Evolutionary conservation across 2,329 filamentous ascomycete genomes (phyloP).

Genomic region (Fusarium sp.): DNA sequence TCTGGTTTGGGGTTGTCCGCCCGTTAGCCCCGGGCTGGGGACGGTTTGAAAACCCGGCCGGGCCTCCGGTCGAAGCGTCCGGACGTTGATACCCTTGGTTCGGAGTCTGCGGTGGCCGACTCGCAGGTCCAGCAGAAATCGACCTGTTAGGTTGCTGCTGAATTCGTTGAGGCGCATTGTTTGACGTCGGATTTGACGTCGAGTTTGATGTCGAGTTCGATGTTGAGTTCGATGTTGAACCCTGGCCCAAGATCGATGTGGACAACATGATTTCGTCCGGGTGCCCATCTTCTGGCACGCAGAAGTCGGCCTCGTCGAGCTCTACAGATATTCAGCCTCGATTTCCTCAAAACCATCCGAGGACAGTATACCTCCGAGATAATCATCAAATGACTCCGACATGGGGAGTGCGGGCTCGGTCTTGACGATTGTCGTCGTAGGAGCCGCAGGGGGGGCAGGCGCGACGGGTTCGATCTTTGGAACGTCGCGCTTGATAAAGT

Average conservation of each 20-base stretch:
- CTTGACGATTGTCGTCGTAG: conserved; percentile 40
- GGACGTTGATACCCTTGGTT: conserved; percentile 46
- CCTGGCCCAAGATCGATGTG: conserved; percentile 36
- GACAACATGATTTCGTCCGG: conserved; percentile 80
- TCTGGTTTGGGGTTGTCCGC: conserved; percentile 37
- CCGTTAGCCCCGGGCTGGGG: conserved; percentile 29
- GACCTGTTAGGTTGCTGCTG: conserved; percentile 40
- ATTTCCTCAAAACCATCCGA: conserved; percentile 53
- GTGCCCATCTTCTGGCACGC: conserved; percentile 75
- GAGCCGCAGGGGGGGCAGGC: conserved; percentile 22
- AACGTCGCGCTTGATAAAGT: conserved; percentile 75
- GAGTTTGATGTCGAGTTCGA: conserved; percentile 5
- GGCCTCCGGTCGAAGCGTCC: conserved; percentile 29
- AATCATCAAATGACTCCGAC: conserved; percentile 64
- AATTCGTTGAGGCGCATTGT: conserved; percentile 38
- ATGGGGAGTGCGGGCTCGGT: conserved; percentile 42
- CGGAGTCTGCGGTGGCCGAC: conserved; percentile 51
- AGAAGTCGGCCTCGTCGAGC: conserved; percentile 83
- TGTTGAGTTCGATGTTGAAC: neutral
- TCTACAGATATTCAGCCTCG: conserved; percentile 62
- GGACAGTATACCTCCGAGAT: conserved; percentile 61
- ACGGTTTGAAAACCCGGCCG: conserved; percentile 40
- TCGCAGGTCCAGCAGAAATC: conserved; percentile 29
- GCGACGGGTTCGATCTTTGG: conserved; percentile 40
- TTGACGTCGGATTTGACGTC: neutral